Base-by-base conservation (phyloP, 345 rosid genomes). In the Toxicodendron radicans region DNA sequence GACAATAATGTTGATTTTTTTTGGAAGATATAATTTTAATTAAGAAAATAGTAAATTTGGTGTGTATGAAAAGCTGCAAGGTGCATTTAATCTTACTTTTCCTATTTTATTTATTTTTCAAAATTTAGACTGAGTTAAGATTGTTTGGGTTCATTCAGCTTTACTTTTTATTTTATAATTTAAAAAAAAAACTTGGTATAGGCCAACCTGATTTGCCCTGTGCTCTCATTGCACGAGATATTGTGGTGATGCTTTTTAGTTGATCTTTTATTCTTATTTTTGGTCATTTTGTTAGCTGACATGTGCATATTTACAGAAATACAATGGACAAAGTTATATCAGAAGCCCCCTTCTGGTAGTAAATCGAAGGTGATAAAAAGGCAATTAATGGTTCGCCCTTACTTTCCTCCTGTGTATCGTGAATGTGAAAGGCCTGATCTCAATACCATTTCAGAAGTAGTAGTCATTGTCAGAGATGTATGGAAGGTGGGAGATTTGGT, bases 401-500 rank as follows among this genome's bases (percentile, higher is more conserved):
- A 24, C 66, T 91, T 83, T 73, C 96, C 96, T 45, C 69, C 79
- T 4, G 17, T 87, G 13, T 86, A 75, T 75, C 66, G 38, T 52
- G 84, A 83, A 76, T 77, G 78, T 71, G 73, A 84, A 62, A 70
- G 80, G 77, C 82, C 81, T 4, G 64, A 73, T 67, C 51, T 66
- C 46, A 70, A 35, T 70, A 21, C 76, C 60, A 78, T 79, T 76
- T 73, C 80, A 11, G 86, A 87, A 53, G 81, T 72, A 57, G 75
- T 73, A 11, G 90, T 89, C 45, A 30, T 80, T 38, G 79, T 74
- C 70, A 81, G 74, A 78, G 86, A 83, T 77, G 72, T 11, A 14
- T 89, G 89, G 89, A 78, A 76, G 81, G 89, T 84, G 68, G 93
- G 93, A 49, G 91, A 89, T 81, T 76, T 86, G 77, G 91, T 91